Conservation (phyloP, 1,139 yeast genomes). For the Yamadazyma mexicana region DNA sequence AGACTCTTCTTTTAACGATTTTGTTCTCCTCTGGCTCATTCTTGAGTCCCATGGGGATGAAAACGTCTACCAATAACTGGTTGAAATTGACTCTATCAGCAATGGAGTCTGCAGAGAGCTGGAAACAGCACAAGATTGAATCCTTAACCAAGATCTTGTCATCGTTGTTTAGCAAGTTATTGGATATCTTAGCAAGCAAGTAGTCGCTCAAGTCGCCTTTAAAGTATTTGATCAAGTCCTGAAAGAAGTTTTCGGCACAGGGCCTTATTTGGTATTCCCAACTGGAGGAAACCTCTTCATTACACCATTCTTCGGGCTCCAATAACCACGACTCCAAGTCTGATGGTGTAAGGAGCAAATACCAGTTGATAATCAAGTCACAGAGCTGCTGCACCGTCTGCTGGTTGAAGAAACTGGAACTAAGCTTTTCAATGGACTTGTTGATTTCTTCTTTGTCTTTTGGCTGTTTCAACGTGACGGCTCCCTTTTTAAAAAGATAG, state of each 20-base stretch:
- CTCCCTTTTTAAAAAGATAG: conserved; percentile 65
- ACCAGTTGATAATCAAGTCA: conserved; percentile 68
- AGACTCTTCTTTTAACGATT: conserved; percentile 74
- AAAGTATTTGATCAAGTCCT: conserved; percentile 67
- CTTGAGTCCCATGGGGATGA: conserved; percentile 66
- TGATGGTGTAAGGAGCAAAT: conserved; percentile 66
- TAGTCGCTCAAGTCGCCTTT: conserved; percentile 61
- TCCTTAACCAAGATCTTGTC: conserved; percentile 69
- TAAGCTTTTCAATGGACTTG: conserved; percentile 52
- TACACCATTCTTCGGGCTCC: conserved; percentile 93
- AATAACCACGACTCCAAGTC: conserved; percentile 80
- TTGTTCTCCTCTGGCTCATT: conserved; percentile 49
- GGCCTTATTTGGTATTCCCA: conserved; percentile 87
- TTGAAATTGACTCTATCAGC: conserved; percentile 67
- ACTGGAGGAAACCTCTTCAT: conserved; percentile 72
- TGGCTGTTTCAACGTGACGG: conserved; percentile 61
- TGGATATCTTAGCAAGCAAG: conserved; percentile 62
- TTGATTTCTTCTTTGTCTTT: conserved; percentile 63
- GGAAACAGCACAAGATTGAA: conserved; percentile 78
- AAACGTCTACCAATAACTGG: conserved; percentile 52
- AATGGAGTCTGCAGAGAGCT: conserved; percentile 68
- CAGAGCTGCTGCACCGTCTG: conserved; percentile 57
- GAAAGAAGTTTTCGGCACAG: conserved; percentile 84
- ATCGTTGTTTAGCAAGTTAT: conserved; percentile 40
- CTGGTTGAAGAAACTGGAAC: conserved; percentile 57